Evolutionary conservation across 352 stramenopile species (phyloP).

Genomic region (Halophytophthora polymorphica): DNA sequence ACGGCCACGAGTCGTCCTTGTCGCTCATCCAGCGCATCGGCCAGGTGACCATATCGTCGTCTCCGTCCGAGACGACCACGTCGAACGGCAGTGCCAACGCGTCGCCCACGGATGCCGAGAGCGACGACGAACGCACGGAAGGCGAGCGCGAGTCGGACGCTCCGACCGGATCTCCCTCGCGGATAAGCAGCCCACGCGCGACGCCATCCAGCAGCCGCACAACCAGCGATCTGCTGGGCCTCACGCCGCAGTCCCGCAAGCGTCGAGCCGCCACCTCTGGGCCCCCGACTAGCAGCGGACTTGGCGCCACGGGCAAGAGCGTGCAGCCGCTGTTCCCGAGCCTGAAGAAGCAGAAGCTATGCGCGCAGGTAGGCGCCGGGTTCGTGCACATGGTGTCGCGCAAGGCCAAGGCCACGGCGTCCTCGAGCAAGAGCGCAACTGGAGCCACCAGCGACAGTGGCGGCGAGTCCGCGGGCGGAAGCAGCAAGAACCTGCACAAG

Average conservation of each 20-base stretch:
- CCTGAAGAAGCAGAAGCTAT: conserved; percentile 55
- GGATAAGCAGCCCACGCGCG: conserved; percentile 13
- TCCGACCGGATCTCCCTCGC: conserved; percentile 15
- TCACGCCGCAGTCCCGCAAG: conserved; percentile 34
- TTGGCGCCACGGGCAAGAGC: conserved; percentile 12
- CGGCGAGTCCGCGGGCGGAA: too few relatives aligned
- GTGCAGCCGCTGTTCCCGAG: conserved; percentile 39
- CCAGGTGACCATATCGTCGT: conserved; percentile 72
- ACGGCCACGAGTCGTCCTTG: conserved; percentile 37
- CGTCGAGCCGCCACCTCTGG: conserved; percentile 21
- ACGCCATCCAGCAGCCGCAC: not conserved
- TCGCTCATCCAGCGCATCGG: conserved; percentile 75
- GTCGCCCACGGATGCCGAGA: conserved; percentile 3
- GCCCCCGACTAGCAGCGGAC: conserved; percentile 14
- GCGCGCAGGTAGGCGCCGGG: conserved; percentile 33
- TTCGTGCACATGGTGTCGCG: conserved; percentile 36
- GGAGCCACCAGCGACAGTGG: conserved; percentile 11
- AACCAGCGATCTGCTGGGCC: conserved; percentile 19
- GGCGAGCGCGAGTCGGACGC: conserved; percentile 12
- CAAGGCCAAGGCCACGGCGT: conserved; percentile 30
- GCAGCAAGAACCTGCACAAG: conserved; percentile 41
- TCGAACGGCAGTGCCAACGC: not conserved
- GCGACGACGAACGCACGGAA: conserved; percentile 17
- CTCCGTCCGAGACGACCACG: not conserved
- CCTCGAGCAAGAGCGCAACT: conserved; percentile 11